Conservation (phyloP, 2,329 filamentous ascomycete genomes). For the Nigrospora sphaerica region DNA sequence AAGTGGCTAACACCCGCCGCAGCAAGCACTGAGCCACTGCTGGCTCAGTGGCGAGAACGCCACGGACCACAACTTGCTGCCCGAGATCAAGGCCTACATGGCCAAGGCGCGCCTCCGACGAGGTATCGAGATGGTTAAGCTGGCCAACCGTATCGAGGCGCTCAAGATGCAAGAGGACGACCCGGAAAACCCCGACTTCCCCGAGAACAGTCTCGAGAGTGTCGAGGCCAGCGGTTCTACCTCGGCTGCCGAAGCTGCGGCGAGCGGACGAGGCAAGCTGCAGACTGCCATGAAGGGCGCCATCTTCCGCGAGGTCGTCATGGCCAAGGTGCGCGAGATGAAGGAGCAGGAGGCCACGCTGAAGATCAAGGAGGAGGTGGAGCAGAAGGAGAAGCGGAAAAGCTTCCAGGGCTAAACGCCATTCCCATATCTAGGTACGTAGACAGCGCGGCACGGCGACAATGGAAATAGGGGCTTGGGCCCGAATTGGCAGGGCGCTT, state of each 20-base stretch:
- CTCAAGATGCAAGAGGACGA: constrained; percentile 92
- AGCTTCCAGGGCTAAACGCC: constrained; percentile 17
- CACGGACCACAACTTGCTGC: constrained; percentile 92
- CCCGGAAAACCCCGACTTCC: constrained; percentile 66
- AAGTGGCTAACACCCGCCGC: constrained; percentile 4
- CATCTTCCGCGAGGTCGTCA: constrained; percentile 90
- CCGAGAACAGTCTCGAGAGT: constrained; percentile 53
- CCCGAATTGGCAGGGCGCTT: too few relatives aligned
- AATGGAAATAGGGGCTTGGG: too few relatives aligned
- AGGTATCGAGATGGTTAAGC: constrained; percentile 92
- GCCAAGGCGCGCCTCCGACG: constrained; percentile 84
- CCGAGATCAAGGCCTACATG: constrained; percentile 92
- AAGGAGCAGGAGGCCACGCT: constrained; percentile 77
- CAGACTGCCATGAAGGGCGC: constrained; percentile 51
- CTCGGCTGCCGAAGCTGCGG: constrained; percentile 30
- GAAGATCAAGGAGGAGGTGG: constrained; percentile 54
- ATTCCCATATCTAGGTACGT: too few relatives aligned
- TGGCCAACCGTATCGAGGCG: constrained; percentile 89
- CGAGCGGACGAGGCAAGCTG: constrained; percentile 32
- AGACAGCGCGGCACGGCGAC: too few relatives aligned
- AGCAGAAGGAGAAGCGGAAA: constrained; percentile 40
- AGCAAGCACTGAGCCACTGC: constrained; percentile 72
- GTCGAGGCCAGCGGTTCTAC: constrained; percentile 24
- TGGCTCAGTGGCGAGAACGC: constrained; percentile 92
- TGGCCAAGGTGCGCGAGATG: constrained; percentile 88